Conservation (phyloP, 345 rosid genomes). For the Euphorbia pulcherrima region DNA sequence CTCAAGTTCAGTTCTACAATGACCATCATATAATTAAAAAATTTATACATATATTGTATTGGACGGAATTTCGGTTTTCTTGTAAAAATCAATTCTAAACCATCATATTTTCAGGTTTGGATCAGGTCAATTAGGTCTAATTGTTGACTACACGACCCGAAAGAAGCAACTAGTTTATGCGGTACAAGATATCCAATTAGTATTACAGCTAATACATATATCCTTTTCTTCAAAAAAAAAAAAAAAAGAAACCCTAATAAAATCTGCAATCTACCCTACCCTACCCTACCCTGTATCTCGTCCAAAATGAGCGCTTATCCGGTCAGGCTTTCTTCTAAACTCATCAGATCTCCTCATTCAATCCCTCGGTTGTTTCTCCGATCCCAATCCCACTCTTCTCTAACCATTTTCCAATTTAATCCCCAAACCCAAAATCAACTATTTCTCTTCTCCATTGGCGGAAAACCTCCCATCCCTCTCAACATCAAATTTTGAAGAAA, state of each 20-base stretch:
- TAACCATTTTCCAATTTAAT: not conserved
- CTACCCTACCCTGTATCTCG: too few relatives aligned
- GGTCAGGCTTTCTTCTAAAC: slow-evolving; percentile 10
- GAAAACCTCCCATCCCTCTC: not conserved
- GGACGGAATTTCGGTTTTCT: too few relatives aligned
- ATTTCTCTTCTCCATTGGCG: not conserved
- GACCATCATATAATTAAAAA: too few relatives aligned
- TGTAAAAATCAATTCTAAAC: too few relatives aligned
- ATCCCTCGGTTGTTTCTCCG: not conserved
- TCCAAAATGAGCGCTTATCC: not conserved
- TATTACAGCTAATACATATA: not conserved
- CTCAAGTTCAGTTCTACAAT: too few relatives aligned
- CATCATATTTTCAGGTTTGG: too few relatives aligned
- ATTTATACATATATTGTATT: too few relatives aligned
- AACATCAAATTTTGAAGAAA: slow-evolving; percentile 16
- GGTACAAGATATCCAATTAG: not conserved
- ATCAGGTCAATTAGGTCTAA: too few relatives aligned
- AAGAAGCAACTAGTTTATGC: too few relatives aligned
- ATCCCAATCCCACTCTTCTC: not conserved
- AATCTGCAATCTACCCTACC: too few relatives aligned
- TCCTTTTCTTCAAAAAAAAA: not conserved
- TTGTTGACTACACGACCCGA: too few relatives aligned
- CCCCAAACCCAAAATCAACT: not conserved
- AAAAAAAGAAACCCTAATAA: too few relatives aligned
- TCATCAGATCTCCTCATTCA: not conserved